These are phyloP conservation scores for Hypoxylon sp. DNA, from an alignment of 2,329 filamentous ascomycete species.

Conservation along the genomic window DNA sequence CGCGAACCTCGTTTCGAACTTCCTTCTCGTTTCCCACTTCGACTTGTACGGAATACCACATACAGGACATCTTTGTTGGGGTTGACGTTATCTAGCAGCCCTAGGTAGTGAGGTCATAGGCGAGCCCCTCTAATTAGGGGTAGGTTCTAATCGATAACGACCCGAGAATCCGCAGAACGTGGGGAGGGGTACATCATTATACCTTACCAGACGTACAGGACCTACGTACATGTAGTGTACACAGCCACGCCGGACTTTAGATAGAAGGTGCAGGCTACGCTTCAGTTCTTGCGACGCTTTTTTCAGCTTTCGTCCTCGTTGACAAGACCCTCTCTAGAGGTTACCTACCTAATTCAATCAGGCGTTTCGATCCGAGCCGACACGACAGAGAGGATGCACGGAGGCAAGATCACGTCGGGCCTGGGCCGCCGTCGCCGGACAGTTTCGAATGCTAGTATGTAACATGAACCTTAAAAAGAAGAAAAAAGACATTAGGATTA, in stretches of 20 bases:
- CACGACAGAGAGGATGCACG: slow-evolving; percentile 45
- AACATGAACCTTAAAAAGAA: slow-evolving; percentile 8
- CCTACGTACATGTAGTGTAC: slow-evolving; percentile 1
- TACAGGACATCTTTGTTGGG: slow-evolving; percentile 11
- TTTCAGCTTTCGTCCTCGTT: slow-evolving; percentile 12
- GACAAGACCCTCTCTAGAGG: slow-evolving; percentile 17
- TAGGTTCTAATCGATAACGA: slow-evolving; percentile 39
- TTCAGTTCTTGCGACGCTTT: slow-evolving; percentile 24
- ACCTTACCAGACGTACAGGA: not conserved
- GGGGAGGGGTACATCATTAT: slow-evolving; percentile 37
- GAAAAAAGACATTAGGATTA: not conserved
- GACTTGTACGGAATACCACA: slow-evolving; percentile 1
- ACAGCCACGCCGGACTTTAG: not conserved
- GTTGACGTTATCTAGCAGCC: too few species aligned
- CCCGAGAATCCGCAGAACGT: slow-evolving; percentile 33
- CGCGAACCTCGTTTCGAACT: not conserved
- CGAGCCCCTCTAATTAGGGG: slow-evolving; percentile 31
- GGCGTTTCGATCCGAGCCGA: slow-evolving; percentile 1
- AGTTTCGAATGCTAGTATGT: slow-evolving; percentile 50
- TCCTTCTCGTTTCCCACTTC: slow-evolving; percentile 2
- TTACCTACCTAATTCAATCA: slow-evolving; percentile 16
- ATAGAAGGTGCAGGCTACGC: not conserved
- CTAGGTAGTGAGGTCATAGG: slow-evolving; percentile 40
- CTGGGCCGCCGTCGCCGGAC: slow-evolving; percentile 48
- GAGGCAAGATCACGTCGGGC: slow-evolving; percentile 46